Evolutionary conservation across 768 basidiomycete species (phyloP), one percentile per base, ranked within the genome.

Genomic region (Rhodocollybia butyracea): DNA sequence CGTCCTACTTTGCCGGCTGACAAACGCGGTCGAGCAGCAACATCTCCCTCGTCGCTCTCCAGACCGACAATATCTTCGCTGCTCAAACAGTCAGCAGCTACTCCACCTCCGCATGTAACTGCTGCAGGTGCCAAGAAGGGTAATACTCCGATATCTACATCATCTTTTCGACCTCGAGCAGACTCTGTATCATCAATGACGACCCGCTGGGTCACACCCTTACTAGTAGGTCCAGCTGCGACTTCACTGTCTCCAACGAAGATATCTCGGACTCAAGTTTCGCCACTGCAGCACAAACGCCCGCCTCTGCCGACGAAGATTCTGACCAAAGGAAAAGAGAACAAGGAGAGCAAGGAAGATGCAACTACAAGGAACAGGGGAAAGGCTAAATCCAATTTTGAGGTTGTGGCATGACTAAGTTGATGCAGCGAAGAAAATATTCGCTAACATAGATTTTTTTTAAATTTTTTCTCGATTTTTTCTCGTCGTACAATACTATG

Each of bases 11-110:
- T 31, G 3, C 11, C 30, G 6, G 31, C 21, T 34, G 22, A 19
- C 22, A 38, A 30, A 26, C 21, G 17, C 11, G 48, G 17, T 4
- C 19, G 38, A 17, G 34, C 32, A 30, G n/a, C n/a, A 22, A 32
- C 48, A 27, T 12, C 21, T 31, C 19, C 21, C 47, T 24, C 32
- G 24, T 27, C 22, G 47, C 43, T 41, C 12, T 41, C 36, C 19
- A 30, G 34, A 50, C 51, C 57, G n/a, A 57, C 57, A 11, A 54
- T 54, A 10, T 54, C 57, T 21, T 57, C 57, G n/a, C 40, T 52
- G 5, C 45, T 48, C 39, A 54, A 58, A 22, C 66, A 79, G 46
- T 74, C 36, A 15, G 12, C 27, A 22, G 30, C 11, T 21, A 42
- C 31, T 13, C 42, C 51, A 32, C 24, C 51, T 32, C 24, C 26